Percentiles rank a stretch among this genome's conserved stretches.
These are phyloP conservation scores for Fusarium coicis DNA, from an alignment of 2,329 filamentous ascomycete genomes.

Conservation along the genomic window DNA sequence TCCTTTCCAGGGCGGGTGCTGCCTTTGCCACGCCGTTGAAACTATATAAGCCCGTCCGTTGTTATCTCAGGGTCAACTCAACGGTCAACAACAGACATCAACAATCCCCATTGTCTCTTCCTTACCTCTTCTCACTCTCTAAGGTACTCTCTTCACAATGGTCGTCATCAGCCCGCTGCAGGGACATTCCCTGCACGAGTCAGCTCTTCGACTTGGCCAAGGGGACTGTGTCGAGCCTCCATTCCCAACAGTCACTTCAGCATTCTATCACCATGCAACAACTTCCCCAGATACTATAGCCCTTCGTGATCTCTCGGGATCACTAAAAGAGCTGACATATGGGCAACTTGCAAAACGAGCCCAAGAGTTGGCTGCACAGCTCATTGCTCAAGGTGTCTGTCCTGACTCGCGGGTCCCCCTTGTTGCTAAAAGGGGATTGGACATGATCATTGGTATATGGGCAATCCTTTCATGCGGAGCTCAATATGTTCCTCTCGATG, in stretches of 20 bases:
- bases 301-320: conserved; percentile 50
- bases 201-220: conserved; percentile 25
- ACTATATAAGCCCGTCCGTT: conserved; percentile 34
- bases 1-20: conserved; percentile 24
- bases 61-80: conserved; percentile 36
- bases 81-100: conserved; percentile 19
- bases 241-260: conserved; percentile 53
- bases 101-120: conserved; percentile 32
- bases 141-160: conserved; percentile 13
- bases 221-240: conserved; percentile 42
- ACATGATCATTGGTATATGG: conserved; percentile 68
- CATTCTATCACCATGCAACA: conserved; percentile 53
- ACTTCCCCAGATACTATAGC: conserved; percentile 52
- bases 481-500: conserved; percentile 70
- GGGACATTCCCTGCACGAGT: background rate
- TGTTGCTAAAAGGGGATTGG: conserved; percentile 64
- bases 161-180: background rate
- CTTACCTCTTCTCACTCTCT: background rate
- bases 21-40: conserved; percentile 24
- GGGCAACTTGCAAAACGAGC: conserved; percentile 54
- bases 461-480: conserved; percentile 66
- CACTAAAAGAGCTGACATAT: conserved; percentile 55
- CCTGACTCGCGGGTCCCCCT: conserved; percentile 63
- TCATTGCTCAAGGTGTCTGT: conserved; percentile 53
- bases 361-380: conserved; percentile 55